Base-by-base conservation (phyloP, 2,329 filamentous ascomycete genomes). In the Fusarium torulosum region DNA sequence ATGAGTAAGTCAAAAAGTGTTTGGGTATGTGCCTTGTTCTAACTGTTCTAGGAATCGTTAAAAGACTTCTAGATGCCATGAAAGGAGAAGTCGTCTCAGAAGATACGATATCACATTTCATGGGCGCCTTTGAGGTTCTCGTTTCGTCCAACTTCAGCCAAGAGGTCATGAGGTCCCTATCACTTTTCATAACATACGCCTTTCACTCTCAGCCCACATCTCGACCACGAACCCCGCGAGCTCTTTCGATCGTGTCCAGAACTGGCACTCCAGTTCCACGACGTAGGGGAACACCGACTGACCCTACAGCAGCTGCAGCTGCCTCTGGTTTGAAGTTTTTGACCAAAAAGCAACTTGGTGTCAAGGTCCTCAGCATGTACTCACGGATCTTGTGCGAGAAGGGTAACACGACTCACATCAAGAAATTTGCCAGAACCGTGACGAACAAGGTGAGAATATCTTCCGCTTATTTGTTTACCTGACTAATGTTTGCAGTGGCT, bases 141-240 rank as follows among this genome's bases (percentile, higher is more conserved):
- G 86, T 97, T 29, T 90, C 90, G 66, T 92, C 90, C 66, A 95
- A 92, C 72, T 87, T 94, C 70, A 94, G 91, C 51, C 90, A 92
- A 17, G 93, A 97, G 76, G 90, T 95, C 25, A 90, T 97, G 75
- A 89, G 95, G 35, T 93, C 93, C 3, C 81, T 99, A 42, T 93
- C 96, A 3, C 85, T 98, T 21, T 98, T 97, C 75, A 91, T 99
- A 67, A 97, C 95, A 0, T 99, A 96, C 76, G 91, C 93, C 7
- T 88, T 97, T 65, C 94, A 97, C 75, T 80, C 84, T 2, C 80
- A 85, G 0, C 71, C 82, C 0, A 77, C 76, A 14, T 85, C 85
- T 3, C 70, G 82, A 21, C 78, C 85, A 11, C 82, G 87, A 45
- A 87, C 85, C 3, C 84, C 86, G 0, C 85, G 81, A 64, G 76